Evolutionary conservation across 371 early-diverging fungal genomes (phyloP).

Genomic region (Lichtheimia ornata): DNA sequence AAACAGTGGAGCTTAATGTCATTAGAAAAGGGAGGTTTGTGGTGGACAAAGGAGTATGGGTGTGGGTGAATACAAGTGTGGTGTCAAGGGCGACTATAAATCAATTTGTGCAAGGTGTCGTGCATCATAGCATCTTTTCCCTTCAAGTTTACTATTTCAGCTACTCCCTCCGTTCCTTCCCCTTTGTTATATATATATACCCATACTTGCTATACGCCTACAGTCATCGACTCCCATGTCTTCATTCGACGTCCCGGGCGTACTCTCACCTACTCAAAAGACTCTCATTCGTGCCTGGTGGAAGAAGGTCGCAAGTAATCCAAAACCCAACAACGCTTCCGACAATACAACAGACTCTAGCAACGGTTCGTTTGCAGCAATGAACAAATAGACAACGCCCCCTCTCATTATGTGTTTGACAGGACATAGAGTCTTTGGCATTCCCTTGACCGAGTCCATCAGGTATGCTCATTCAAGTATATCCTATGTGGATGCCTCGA

Average conservation of each 20-base stretch:
- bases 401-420: not conserved
- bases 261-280: slow-evolving; percentile 32
- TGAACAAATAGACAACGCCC: not conserved
- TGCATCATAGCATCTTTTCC: no score
- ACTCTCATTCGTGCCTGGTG: slow-evolving; percentile 38
- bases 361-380: slow-evolving; percentile 18
- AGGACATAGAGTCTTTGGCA: slow-evolving; percentile 43
- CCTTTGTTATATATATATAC: no score
- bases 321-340: slow-evolving; percentile 16
- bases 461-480: slow-evolving; percentile 40
- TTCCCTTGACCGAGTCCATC: slow-evolving; percentile 37
- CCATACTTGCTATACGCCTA: no score
- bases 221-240: slow-evolving; percentile 13
- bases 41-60: no score
- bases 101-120: no score
- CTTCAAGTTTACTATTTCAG: no score
- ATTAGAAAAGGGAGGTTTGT: no score
- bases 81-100: no score
- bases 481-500: slow-evolving; percentile 31
- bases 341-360: slow-evolving; percentile 10
- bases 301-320: slow-evolving; percentile 31
- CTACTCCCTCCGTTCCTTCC: no score
- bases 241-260: slow-evolving; percentile 24
- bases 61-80: no score
- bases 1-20: no score